These are phyloP conservation scores for Penicillium palitans DNA, from an alignment of 2,329 filamentous ascomycete genomes.

Conservation along the genomic window DNA sequence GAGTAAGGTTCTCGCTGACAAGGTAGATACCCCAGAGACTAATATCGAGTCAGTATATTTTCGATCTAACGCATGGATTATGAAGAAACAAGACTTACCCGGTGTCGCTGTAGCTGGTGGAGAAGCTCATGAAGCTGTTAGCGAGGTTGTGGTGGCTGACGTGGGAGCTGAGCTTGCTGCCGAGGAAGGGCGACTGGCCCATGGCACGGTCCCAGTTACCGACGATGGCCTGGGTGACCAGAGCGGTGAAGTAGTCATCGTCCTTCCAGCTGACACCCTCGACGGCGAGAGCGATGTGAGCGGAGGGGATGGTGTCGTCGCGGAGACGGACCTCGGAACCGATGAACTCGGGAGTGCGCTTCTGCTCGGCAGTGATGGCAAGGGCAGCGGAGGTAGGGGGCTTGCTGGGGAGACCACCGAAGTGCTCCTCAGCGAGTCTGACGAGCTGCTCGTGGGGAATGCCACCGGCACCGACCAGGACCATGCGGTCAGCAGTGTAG, in stretches of 20 bases:
- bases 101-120: conserved; percentile 98
- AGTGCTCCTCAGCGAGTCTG: conserved; percentile 95
- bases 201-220: conserved; percentile 99
- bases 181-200: conserved; percentile 94
- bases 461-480: conserved; percentile 92
- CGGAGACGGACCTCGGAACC: conserved; percentile 94
- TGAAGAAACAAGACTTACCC: conserved; percentile 62
- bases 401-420: conserved; percentile 73
- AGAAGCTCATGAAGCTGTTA: conserved; percentile 99
- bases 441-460: conserved; percentile 93
- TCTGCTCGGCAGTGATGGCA: conserved; percentile 68
- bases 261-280: conserved; percentile 99
- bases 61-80: conserved; percentile 13
- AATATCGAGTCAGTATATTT: conserved; percentile 22
- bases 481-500: conserved; percentile 99
- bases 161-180: conserved; percentile 95
- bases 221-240: conserved; percentile 97
- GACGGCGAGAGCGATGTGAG: conserved; percentile 96
- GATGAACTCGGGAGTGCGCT: conserved; percentile 90
- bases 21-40: conserved; percentile 99
- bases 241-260: conserved; percentile 96
- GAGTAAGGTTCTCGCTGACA: conserved; percentile 82
- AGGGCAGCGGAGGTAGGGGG: conserved; percentile 73
- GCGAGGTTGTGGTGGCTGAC: conserved; percentile 93
- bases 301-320: conserved; percentile 92